Evolutionary conservation across 1,284 basidiomycete species (phyloP), one percentile per base, ranked within the genome.

Genomic region (Limonomyces culmigenus): DNA sequence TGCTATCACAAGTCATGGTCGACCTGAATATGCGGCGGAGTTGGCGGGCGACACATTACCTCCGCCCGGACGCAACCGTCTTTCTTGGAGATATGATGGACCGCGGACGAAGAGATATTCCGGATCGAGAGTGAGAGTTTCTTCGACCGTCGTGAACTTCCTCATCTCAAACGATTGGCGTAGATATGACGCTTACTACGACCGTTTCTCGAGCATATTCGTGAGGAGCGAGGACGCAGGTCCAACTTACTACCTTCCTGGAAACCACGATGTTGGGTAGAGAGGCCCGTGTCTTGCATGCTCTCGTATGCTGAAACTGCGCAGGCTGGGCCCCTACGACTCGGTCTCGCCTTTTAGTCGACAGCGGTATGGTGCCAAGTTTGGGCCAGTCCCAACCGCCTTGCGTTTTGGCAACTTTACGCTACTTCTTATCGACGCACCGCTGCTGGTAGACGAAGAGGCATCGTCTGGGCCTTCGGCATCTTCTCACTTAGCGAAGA

Each of bases 181-280:
- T n/a, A 84, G 79, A 48, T 86, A 80, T 47, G 55, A 65, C 33
- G 48, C 55, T 16, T 80, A 81, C 44, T 62, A 62, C 32, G 43
- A 53, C 14, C 67, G 72, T 36, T 87, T 80, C 55, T 65, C 63
- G 39, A 59, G 57, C 4, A 72, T 78, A 40, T 85, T 86, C 53
- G 51, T 59, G 10, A 45, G 67, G 5, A n/a, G n/a, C n/a, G 42
- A 44, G 12, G 43, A 51, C 8, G 50, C 55, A 16, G 54, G 62
- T 0, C 59, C 65, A 0, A 62, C 67, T 19, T 70, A 76, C 54
- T 78, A 74, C 48, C 55, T 89, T n/a, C 79, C 84, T 1, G 87
- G 87, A 10, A 92, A 92, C 47, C 79, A 85, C 50, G 87, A 92
- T 46, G 63, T 91, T 32, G 81, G 77, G 68, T 81, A 43, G 40